phyloP scores from a whole-genome alignment of 257 asterid species.

The Cordia subcordata region DNA sequence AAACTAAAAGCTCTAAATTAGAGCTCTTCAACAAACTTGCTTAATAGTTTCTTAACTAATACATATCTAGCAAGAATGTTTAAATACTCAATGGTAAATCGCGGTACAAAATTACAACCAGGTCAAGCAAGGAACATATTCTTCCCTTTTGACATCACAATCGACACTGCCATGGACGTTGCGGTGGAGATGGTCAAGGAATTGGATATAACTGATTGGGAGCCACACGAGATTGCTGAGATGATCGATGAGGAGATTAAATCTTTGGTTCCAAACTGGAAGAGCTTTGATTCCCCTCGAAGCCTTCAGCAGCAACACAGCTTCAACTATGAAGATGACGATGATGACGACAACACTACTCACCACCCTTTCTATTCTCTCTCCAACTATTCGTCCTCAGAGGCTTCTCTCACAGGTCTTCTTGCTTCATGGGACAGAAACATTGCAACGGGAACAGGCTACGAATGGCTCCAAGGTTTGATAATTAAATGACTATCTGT shows the following conservation, averaged over 20 bases:
- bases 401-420: constrained; percentile 42
- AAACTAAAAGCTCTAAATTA: too few relatives aligned
- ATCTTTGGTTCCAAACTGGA: constrained; percentile 51
- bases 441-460: constrained; percentile 7
- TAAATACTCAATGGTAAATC: too few relatives aligned
- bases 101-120: constrained; percentile 10
- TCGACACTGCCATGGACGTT: constrained; percentile 63
- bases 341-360: constrained; percentile 40
- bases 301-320: constrained; percentile 33
- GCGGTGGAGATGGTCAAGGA: constrained; percentile 83
- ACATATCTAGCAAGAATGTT: too few relatives aligned
- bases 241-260: constrained; percentile 65
- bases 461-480: constrained; percentile 47
- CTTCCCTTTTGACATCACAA: constrained; percentile 62
- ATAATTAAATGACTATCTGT: neutral
- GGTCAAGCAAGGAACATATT: constrained; percentile 49
- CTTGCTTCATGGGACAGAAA: constrained; percentile 21
- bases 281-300: constrained; percentile 20
- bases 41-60: neutral
- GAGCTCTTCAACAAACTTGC: neutral
- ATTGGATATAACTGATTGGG: constrained; percentile 63
- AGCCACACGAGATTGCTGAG: constrained; percentile 63
- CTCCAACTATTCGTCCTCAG: constrained; percentile 59
- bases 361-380: constrained; percentile 43
- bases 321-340: constrained; percentile 33